A percentile compares a stretch with the other conserved stretches of the same genome.
phyloP scores from a whole-genome alignment of 352 stramenopile genomes.

The Phytophthora sp. region DNA sequence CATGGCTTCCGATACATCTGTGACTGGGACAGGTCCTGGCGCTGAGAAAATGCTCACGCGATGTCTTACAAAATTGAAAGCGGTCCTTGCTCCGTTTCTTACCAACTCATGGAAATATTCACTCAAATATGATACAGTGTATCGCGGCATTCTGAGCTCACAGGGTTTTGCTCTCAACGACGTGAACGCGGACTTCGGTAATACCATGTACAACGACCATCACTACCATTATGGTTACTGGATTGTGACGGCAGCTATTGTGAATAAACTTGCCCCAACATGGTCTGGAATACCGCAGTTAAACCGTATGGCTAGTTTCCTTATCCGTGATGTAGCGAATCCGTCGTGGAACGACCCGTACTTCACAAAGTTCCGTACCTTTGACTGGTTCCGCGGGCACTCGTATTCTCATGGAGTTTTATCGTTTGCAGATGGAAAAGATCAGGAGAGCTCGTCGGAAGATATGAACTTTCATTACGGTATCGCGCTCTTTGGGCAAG shows the following conservation, averaged over 20 bases:
- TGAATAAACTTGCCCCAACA: constrained; percentile 26
- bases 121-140: constrained; percentile 37
- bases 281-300: constrained; percentile 18
- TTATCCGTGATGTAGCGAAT: constrained; percentile 37
- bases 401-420: constrained; percentile 40
- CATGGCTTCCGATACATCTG: constrained; percentile 26
- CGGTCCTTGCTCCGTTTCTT: constrained; percentile 27
- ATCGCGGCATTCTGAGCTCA: constrained; percentile 39
- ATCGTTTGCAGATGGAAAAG: constrained; percentile 34
- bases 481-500: constrained; percentile 26
- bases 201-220: constrained; percentile 48
- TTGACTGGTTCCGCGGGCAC: constrained; percentile 38
- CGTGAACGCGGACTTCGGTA: constrained; percentile 41
- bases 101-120: constrained; percentile 34
- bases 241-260: constrained; percentile 27
- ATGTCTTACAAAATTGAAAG: constrained; percentile 31
- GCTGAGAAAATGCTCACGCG: background rate
- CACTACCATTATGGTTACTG: constrained; percentile 47
- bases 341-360: constrained; percentile 24
- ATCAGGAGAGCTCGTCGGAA: constrained; percentile 41
- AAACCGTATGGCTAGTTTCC: constrained; percentile 26
- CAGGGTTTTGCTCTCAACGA: constrained; percentile 34
- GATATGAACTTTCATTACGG: constrained; percentile 44
- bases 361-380: constrained; percentile 33
- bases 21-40: constrained; percentile 16